Evolutionary conservation across 129 eudicot genomes (phyloP).

Genomic region (Daucus carota): DNA sequence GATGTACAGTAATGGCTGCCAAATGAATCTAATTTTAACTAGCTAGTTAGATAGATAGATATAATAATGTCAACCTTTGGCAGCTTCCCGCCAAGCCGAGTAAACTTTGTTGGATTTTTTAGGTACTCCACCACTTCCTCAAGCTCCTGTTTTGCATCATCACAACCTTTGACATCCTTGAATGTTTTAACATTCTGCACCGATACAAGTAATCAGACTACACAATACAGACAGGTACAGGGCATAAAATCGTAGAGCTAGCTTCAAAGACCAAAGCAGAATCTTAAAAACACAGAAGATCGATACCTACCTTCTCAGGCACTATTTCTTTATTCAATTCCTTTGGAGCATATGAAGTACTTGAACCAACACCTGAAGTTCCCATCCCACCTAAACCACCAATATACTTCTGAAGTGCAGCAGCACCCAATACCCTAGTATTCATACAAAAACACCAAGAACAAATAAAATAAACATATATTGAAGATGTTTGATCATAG

Average conservation of each 20-base stretch:
- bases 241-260: constrained; percentile 1
- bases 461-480: neutral
- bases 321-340: constrained; percentile 80
- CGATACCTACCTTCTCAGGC: constrained; percentile 71
- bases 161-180: constrained; percentile 96
- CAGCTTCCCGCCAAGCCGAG: constrained; percentile 93
- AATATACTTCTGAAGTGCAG: constrained; percentile 89
- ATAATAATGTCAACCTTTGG: constrained; percentile 61
- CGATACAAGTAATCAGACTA: constrained; percentile 14
- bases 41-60: neutral
- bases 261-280: neutral
- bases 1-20: neutral
- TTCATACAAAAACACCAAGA: neutral
- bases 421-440: constrained; percentile 74
- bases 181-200: constrained; percentile 88
- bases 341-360: constrained; percentile 80
- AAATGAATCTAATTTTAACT: neutral
- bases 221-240: neutral
- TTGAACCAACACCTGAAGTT: constrained; percentile 88
- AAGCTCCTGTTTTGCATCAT: constrained; percentile 93
- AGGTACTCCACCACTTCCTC: constrained; percentile 98
- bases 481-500: neutral
- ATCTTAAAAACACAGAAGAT: neutral
- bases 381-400: constrained; percentile 86
- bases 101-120: constrained; percentile 82